Evolutionary conservation across 345 rosid species (phyloP), one percentile per base, ranked within the genome.

Genomic region (Euphorbia pulcherrima): DNA sequence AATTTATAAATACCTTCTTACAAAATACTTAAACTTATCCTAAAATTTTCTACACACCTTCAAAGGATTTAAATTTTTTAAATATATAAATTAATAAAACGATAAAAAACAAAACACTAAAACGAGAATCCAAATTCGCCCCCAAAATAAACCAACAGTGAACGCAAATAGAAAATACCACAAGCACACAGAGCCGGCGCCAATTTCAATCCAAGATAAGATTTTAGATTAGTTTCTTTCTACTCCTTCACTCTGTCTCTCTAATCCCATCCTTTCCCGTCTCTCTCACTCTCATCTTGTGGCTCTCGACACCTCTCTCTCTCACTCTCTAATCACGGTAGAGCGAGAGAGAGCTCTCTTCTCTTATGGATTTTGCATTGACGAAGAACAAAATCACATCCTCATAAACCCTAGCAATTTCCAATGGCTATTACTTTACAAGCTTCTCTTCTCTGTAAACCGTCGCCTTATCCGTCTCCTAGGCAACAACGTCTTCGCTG

Each of bases 361-460:
- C 10, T 39, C 12, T 39, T 39, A 1, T 9, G 37, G 37, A 12
- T 2, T 33, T 56, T 29, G 24, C 24, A 18, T 59, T 17, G 26
- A 35, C 7, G 7, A 9, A 29, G 23, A 65, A 24, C 27, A n/a
- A 29, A 62, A 29, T 41, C 24, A 69, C 48, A 7, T 27, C 55
- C 27, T 51, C 8, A 47, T 61, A 85, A 84, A 77, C 87, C 89
- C 88, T 80, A 76, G 72, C 20, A 50, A 20, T 8, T 71, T 28
- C 28, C 67, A 66, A 89, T 89, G 93, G 71, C 86, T 70, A 64
- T 78, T 52, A 73, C 87, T 62, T 88, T 85, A 48, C 94, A 89
- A 83, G 92, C 94, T 68, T 84, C 88, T 44, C 86, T 86, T 57
- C 82, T 92, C 66, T 81, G 69, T 75, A 82, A 78, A 55, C 81